Evolutionary conservation across 2,329 filamentous ascomycete species (phyloP).

Genomic region (Knufia petricola): DNA sequence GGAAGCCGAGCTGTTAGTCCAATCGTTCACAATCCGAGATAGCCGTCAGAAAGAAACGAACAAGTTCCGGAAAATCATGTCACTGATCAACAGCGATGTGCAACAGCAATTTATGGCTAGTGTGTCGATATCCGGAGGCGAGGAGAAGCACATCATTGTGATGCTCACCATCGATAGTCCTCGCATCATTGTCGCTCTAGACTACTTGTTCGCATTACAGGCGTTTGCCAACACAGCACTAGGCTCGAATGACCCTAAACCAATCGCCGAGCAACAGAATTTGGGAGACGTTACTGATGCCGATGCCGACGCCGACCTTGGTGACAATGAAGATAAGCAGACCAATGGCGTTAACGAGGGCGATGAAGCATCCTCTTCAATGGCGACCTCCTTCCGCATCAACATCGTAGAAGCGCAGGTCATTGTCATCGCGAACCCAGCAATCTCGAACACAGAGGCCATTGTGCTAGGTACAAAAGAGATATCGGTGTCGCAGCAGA

Average conservation of each 20-base stretch:
- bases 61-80: conserved; percentile 98
- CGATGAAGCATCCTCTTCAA: conserved; percentile 35
- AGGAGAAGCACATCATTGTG: conserved; percentile 72
- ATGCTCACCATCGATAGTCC: conserved; percentile 93
- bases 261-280: conserved; percentile 30
- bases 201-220: conserved; percentile 87
- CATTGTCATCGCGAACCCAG: conserved; percentile 89
- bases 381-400: conserved; percentile 76
- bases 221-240: conserved; percentile 67
- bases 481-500: conserved; percentile 82
- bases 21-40: conserved; percentile 90
- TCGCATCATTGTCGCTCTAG: conserved; percentile 84
- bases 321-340: conserved; percentile 37
- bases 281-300: conserved; percentile 45
- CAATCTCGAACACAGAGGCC: conserved; percentile 82
- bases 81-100: conserved; percentile 83
- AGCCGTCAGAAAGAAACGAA: conserved; percentile 82
- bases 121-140: conserved; percentile 78
- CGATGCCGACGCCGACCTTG: conserved; percentile 10
- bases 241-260: conserved; percentile 45
- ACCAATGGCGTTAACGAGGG: conserved; percentile 39
- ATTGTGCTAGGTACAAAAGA: conserved; percentile 94
- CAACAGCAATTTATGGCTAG: conserved; percentile 97
- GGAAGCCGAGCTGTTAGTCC: conserved; percentile 85
- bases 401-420: conserved; percentile 95